phyloP scores from a whole-genome alignment of 371 early-diverging fungal genomes.

The Zychaea mexicana region DNA sequence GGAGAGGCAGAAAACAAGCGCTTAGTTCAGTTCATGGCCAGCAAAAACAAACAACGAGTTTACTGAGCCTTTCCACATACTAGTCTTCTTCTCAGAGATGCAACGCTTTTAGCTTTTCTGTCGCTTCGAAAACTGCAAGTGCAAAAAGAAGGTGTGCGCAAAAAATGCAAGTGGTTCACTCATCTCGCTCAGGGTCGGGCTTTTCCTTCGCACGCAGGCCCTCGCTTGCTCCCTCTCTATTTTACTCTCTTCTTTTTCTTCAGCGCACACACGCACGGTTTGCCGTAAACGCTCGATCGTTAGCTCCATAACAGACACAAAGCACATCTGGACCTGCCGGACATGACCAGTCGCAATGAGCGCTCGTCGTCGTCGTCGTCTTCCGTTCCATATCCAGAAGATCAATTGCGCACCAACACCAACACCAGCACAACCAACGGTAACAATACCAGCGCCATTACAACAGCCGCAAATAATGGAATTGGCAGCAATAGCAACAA shows the following conservation, averaged over 20 bases:
- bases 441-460: background rate
- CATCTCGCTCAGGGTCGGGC: too few species aligned
- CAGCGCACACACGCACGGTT: background rate
- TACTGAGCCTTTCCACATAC: background rate
- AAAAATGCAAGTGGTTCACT: too few species aligned
- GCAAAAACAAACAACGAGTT: background rate
- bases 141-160: too few species aligned
- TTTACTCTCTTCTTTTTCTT: background rate
- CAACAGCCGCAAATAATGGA: background rate
- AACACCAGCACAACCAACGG: background rate
- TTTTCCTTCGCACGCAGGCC: too few species aligned
- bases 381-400: background rate
- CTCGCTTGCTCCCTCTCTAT: background rate
- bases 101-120: background rate
- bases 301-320: background rate
- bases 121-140: too few species aligned
- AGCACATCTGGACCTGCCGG: conserved; percentile 10
- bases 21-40: background rate
- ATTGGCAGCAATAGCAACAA: background rate
- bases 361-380: conserved; percentile 17
- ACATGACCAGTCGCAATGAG: conserved; percentile 21
- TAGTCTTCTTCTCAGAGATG: background rate
- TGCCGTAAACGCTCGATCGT: background rate
- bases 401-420: background rate
- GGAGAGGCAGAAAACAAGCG: too few species aligned